Percentiles rank a stretch among this genome's conserved stretches.
Evolutionary conservation across 495 filamentous ascomycete genomes (phyloP).

Genomic region (Penicillium bialowiezense): DNA sequence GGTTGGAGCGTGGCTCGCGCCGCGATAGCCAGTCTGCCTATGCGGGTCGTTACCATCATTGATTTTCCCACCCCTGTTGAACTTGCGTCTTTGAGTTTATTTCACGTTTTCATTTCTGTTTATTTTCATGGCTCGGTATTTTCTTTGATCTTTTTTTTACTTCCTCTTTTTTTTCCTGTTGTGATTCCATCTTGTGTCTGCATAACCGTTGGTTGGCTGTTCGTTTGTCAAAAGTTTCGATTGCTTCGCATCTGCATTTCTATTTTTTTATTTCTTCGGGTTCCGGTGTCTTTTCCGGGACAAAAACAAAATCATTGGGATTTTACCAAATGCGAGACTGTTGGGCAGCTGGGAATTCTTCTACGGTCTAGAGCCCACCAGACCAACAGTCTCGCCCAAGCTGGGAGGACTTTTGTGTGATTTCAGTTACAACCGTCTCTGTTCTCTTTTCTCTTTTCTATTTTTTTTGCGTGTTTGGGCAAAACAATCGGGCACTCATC

Average conservation of each 20-base stretch:
- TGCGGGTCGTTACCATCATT: constrained; percentile 19
- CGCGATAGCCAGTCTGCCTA: constrained; percentile 41
- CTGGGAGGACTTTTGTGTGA: constrained; percentile 26
- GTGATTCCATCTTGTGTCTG: constrained; percentile 8
- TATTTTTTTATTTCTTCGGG: constrained; percentile 14
- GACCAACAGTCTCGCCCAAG: constrained; percentile 1
- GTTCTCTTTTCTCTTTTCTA: constrained; percentile 3
- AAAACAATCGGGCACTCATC: constrained; percentile 16
- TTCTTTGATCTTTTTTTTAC: background rate
- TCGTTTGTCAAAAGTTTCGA: constrained; percentile 20
- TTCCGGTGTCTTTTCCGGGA: constrained; percentile 13
- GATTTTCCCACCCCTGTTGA: constrained; percentile 3
- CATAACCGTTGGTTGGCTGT: constrained; percentile 9
- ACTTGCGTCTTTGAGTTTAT: background rate
- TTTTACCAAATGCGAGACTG: constrained; percentile 2
- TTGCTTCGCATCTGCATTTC: constrained; percentile 12
- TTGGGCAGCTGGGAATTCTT: background rate
- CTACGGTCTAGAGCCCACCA: background rate
- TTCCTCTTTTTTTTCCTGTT: background rate
- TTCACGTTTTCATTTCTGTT: background rate
- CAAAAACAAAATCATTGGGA: constrained; percentile 9
- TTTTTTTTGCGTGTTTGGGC: constrained; percentile 12
- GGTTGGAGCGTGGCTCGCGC: constrained; percentile 39
- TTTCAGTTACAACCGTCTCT: constrained; percentile 23
- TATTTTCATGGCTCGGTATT: background rate